Evolutionary conservation across 2,329 filamentous ascomycete species (phyloP).

Genomic region (Aspergillus alliaceus): DNA sequence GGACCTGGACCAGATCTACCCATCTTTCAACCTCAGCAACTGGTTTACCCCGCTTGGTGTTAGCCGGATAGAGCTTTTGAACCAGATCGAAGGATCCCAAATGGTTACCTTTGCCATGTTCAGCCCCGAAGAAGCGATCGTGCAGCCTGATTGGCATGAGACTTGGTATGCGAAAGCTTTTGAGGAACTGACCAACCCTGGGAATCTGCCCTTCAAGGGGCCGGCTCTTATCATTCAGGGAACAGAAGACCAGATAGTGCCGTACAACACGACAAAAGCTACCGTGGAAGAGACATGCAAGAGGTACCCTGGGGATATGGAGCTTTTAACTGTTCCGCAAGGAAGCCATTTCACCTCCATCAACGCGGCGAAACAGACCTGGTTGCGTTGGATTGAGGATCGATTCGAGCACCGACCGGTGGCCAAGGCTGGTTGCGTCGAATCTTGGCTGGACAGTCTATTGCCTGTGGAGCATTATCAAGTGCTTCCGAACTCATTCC

Average conservation of each 20-base stretch:
- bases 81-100: slow-evolving; percentile 16
- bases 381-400: slow-evolving; percentile 19
- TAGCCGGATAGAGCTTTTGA: slow-evolving; percentile 12
- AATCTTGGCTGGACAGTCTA: slow-evolving; percentile 13
- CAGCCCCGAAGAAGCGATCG: not conserved
- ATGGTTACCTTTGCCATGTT: slow-evolving; percentile 11
- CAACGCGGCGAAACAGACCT: slow-evolving; percentile 14
- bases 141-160: slow-evolving; percentile 11
- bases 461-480: slow-evolving; percentile 13
- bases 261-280: slow-evolving; percentile 9
- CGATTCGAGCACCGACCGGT: slow-evolving; percentile 12
- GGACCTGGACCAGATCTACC: slow-evolving; percentile 11
- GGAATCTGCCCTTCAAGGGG: slow-evolving; percentile 11
- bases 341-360: slow-evolving; percentile 15
- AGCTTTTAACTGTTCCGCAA: slow-evolving; percentile 9
- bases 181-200: slow-evolving; percentile 13
- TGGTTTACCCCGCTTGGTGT: slow-evolving; percentile 17
- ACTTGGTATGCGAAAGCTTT: slow-evolving; percentile 13
- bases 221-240: slow-evolving; percentile 17
- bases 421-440: slow-evolving; percentile 7
- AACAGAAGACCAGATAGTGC: slow-evolving; percentile 7
- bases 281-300: slow-evolving; percentile 9
- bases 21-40: slow-evolving; percentile 14
- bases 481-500: slow-evolving; percentile 11
- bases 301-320: slow-evolving; percentile 7